Evolutionary conservation across 768 basidiomycete genomes (phyloP).

Genomic region (Inosperma sp.): DNA sequence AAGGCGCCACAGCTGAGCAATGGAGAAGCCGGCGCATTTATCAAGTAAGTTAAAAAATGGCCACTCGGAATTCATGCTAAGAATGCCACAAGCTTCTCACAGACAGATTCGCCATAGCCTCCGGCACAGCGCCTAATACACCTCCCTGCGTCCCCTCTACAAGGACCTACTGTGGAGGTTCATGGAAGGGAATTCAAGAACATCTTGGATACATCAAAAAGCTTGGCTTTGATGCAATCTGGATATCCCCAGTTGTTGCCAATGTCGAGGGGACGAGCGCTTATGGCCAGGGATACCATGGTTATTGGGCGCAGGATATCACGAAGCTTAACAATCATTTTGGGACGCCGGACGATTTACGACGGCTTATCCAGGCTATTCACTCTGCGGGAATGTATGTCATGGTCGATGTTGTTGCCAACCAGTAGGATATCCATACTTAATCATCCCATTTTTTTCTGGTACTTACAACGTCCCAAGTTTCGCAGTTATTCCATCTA

Average conservation of each 20-base stretch:
- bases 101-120: neutral
- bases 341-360: slow-evolving; percentile 64
- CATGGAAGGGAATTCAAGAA: slow-evolving; percentile 41
- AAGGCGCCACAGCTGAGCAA: no score
- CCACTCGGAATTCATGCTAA: neutral
- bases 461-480: neutral
- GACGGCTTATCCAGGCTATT: slow-evolving; percentile 53
- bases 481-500: slow-evolving; percentile 15
- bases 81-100: neutral
- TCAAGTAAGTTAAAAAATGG: no score
- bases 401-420: slow-evolving; percentile 75
- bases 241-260: slow-evolving; percentile 69
- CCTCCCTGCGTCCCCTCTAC: neutral
- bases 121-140: neutral
- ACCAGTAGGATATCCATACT: slow-evolving; percentile 52
- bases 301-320: slow-evolving; percentile 52
- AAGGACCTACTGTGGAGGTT: neutral
- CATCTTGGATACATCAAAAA: slow-evolving; percentile 72
- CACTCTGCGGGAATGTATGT: slow-evolving; percentile 59
- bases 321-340: slow-evolving; percentile 59
- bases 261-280: slow-evolving; percentile 55
- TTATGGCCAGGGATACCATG: slow-evolving; percentile 72
- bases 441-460: neutral
- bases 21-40: no score
- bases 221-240: slow-evolving; percentile 73